Conservation (phyloP, 805 yeast genomes). For the Teunomyces funiuensis region DNA sequence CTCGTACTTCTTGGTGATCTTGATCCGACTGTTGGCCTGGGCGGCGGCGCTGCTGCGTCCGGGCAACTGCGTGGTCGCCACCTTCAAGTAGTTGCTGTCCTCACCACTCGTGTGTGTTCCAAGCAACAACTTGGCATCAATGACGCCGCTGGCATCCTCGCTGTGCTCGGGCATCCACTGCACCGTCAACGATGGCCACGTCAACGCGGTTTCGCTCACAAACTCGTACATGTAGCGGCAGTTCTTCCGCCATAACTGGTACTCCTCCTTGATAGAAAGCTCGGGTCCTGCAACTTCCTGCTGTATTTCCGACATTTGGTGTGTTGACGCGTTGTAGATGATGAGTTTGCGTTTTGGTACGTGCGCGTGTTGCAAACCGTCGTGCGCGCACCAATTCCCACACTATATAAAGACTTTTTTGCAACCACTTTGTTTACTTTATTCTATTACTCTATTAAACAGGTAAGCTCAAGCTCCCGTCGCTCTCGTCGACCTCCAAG, state of each 20-base stretch:
- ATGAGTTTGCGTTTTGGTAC: not conserved
- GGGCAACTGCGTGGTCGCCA: slow-evolving; percentile 64
- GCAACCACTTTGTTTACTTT: not conserved
- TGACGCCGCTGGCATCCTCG: slow-evolving; percentile 24
- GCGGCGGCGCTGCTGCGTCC: slow-evolving; percentile 19
- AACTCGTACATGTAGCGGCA: slow-evolving; percentile 82
- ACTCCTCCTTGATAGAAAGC: slow-evolving; percentile 59
- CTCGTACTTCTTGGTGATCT: slow-evolving; percentile 57
- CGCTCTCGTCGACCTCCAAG: slow-evolving; percentile 12
- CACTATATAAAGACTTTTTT: not conserved
- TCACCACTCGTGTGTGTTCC: slow-evolving; percentile 78
- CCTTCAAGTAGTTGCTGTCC: slow-evolving; percentile 63
- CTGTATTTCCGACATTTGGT: slow-evolving; percentile 1
- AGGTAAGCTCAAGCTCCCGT: slow-evolving; percentile 10
- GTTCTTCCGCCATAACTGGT: slow-evolving; percentile 77
- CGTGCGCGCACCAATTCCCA: not conserved
- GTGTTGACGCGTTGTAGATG: not conserved
- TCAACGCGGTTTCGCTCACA: slow-evolving; percentile 73
- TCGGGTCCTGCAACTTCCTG: slow-evolving; percentile 29
- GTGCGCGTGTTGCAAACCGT: not conserved
- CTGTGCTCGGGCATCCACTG: slow-evolving; percentile 65
- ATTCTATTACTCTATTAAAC: not conserved
- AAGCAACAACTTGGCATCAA: slow-evolving; percentile 53
- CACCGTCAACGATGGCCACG: slow-evolving; percentile 80
- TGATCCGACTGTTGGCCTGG: slow-evolving; percentile 54